Evolutionary conservation across 176 grass and related monocot genomes (phyloP).

Genomic region (Phoenix dactylifera): DNA sequence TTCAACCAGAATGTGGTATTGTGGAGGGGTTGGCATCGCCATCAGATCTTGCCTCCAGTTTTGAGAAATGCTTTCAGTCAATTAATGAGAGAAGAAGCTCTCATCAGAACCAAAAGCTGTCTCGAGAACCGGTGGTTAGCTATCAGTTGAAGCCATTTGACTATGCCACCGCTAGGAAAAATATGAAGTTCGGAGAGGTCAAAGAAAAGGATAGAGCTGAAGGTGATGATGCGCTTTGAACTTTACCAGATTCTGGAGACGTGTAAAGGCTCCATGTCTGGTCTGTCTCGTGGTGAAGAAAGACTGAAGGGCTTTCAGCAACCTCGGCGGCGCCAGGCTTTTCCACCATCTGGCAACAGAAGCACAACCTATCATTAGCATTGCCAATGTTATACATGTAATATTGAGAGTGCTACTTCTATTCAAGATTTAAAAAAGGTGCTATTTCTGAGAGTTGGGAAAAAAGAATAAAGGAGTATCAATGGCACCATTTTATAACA

Average conservation of each 20-base stretch:
- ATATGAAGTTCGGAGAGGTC: slow-evolving; percentile 28
- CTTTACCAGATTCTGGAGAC: not conserved
- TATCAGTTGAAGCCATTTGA: slow-evolving; percentile 45
- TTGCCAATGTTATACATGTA: not conserved
- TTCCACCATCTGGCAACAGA: slow-evolving; percentile 1
- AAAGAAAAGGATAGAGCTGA: slow-evolving; percentile 27
- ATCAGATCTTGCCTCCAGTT: slow-evolving; percentile 13
- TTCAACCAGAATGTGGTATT: slow-evolving; percentile 17
- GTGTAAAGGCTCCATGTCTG: not conserved
- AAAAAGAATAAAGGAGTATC: too few relatives aligned
- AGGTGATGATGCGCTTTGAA: slow-evolving; percentile 29
- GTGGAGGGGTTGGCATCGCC: slow-evolving; percentile 14
- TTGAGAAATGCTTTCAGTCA: slow-evolving; percentile 20
- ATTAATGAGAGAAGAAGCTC: slow-evolving; percentile 39
- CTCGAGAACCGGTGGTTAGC: slow-evolving; percentile 27
- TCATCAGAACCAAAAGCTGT: slow-evolving; percentile 22
- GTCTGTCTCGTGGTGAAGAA: not conserved
- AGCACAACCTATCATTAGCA: not conserved
- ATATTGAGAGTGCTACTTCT: too few relatives aligned
- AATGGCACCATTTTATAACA: too few relatives aligned
- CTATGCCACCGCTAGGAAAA: slow-evolving; percentile 59
- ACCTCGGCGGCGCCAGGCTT: not conserved
- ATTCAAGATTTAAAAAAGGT: too few relatives aligned
- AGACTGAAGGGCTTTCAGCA: not conserved
- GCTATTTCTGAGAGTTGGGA: too few relatives aligned